Evolutionary conservation across 441 rosid genomes (phyloP).

Genomic region (Adansonia rubrostipa): DNA sequence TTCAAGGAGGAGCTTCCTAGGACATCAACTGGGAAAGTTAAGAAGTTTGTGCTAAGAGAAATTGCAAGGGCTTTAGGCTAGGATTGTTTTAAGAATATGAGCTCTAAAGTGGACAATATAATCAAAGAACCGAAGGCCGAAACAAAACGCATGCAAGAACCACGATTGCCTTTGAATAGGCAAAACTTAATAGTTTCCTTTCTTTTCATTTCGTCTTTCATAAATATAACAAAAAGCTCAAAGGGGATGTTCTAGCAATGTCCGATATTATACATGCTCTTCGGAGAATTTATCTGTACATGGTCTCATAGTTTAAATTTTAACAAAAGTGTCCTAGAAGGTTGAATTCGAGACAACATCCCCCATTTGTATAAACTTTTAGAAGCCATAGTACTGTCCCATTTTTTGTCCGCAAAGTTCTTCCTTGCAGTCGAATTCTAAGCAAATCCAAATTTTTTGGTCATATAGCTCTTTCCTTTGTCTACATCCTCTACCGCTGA

Average conservation of each 20-base stretch:
- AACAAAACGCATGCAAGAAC: neutral
- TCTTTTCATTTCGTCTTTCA: neutral
- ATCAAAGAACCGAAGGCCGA: too few species aligned
- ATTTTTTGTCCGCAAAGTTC: neutral
- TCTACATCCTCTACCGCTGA: neutral
- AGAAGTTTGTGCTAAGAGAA: conserved; percentile 51
- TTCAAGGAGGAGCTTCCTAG: conserved; percentile 55
- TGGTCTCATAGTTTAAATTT: neutral
- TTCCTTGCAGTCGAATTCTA: neutral
- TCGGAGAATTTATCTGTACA: neutral
- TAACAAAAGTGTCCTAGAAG: neutral
- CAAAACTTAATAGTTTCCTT: neutral
- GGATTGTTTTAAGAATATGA: neutral
- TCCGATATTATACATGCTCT: conserved; percentile 2
- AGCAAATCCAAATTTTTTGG: neutral
- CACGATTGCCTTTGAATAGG: neutral
- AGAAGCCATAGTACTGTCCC: neutral
- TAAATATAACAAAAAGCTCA: neutral
- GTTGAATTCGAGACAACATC: neutral
- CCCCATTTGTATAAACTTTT: neutral
- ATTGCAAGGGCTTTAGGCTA: conserved; percentile 36
- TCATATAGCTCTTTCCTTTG: neutral
- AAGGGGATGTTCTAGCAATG: neutral
- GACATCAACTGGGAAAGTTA: conserved; percentile 62
- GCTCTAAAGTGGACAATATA: too few species aligned